phyloP scores from a whole-genome alignment of 1,284 basidiomycete genomes.

The Coniophora puteana region DNA sequence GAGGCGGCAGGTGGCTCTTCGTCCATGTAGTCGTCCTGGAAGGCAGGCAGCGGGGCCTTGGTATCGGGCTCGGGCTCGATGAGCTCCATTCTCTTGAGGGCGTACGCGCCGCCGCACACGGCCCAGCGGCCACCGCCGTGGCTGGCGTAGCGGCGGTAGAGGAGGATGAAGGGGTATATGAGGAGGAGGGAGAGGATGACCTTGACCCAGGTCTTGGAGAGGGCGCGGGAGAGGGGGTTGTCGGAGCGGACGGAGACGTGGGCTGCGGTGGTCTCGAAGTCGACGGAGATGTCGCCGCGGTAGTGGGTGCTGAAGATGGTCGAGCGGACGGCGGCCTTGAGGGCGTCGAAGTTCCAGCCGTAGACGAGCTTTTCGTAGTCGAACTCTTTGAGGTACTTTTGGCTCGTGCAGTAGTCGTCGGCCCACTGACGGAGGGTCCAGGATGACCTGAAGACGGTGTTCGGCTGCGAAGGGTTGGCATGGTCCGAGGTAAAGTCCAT shows the following conservation, averaged over 20 bases:
- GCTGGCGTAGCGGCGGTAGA: conserved; percentile 59
- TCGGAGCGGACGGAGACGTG: conserved; percentile 58
- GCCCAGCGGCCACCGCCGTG: conserved; percentile 64
- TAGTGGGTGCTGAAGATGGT: conserved; percentile 53
- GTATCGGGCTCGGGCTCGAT: conserved; percentile 23
- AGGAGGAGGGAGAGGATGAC: conserved; percentile 59
- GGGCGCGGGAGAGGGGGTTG: conserved; percentile 53
- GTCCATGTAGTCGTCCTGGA: conserved; percentile 10
- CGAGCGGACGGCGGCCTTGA: conserved; percentile 49
- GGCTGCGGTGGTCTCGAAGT: conserved; percentile 39
- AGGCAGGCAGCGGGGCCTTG: conserved; percentile 11
- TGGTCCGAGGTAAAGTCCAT: conserved; percentile 21
- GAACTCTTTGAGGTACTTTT: conserved; percentile 63
- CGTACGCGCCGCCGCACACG: conserved; percentile 66
- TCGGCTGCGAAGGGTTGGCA: conserved; percentile 21
- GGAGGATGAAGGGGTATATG: conserved; percentile 72
- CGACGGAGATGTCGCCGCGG: conserved; percentile 45
- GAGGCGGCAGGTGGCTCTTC: conserved; percentile 11
- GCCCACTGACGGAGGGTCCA: conserved; percentile 65
- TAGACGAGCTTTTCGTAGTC: conserved; percentile 61
- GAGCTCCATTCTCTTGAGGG: conserved; percentile 46
- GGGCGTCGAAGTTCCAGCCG: conserved; percentile 63
- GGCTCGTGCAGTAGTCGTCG: conserved; percentile 62
- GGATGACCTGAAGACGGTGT: conserved; percentile 40
- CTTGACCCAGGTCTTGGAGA: conserved; percentile 64